Evolutionary conservation across 2,329 filamentous ascomycete species (phyloP).

Genomic region (Neospermospora avenae): DNA sequence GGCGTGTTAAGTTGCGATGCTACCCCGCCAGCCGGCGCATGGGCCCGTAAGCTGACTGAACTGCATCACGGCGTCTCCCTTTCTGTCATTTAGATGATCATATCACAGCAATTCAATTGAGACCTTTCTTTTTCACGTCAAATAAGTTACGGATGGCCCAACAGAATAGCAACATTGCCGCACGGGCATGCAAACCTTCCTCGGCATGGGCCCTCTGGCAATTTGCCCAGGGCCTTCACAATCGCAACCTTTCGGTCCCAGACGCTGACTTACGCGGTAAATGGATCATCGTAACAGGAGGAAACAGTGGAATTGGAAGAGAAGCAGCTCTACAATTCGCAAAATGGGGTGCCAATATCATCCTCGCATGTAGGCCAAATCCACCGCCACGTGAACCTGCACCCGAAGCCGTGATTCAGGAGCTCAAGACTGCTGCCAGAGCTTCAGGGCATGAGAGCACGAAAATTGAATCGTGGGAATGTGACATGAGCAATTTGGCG

Average conservation of each 20-base stretch:
- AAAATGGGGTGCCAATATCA: slow-evolving; percentile 36
- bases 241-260: slow-evolving; percentile 7
- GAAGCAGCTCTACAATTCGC: slow-evolving; percentile 39
- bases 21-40: too few species aligned
- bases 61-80: too few species aligned
- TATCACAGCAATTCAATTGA: too few species aligned
- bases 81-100: too few species aligned
- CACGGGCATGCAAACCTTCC: background rate
- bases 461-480: slow-evolving; percentile 32
- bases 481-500: slow-evolving; percentile 27
- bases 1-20: too few species aligned
- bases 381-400: slow-evolving; percentile 32
- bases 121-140: too few species aligned
- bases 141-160: too few species aligned
- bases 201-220: slow-evolving; percentile 9
- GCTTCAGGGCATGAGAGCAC: slow-evolving; percentile 14
- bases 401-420: slow-evolving; percentile 24
- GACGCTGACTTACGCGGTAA: slow-evolving; percentile 9
- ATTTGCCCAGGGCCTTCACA: background rate
- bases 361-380: slow-evolving; percentile 38
- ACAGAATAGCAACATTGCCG: background rate
- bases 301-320: slow-evolving; percentile 42
- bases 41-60: too few species aligned
- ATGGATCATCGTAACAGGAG: slow-evolving; percentile 41
- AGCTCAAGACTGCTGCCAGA: slow-evolving; percentile 19